Evolutionary conservation across 441 rosid genomes (phyloP).

Genomic region (Adansonia rubrostipa): DNA sequence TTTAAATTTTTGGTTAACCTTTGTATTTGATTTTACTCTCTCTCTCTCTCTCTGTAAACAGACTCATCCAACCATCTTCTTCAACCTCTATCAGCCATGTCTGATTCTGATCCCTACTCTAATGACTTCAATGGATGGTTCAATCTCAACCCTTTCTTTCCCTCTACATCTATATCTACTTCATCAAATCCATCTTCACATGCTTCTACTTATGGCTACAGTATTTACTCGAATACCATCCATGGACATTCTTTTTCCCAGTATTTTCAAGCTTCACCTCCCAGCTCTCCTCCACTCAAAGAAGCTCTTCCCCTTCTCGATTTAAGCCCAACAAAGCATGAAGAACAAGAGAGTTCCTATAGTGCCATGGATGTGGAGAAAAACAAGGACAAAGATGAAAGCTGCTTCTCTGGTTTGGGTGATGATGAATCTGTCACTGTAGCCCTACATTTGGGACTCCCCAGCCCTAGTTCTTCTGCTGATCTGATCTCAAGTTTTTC

Average conservation of each 20-base stretch:
- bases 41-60: too few species aligned
- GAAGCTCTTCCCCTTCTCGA: slow-evolving; percentile 18
- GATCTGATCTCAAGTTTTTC: slow-evolving; percentile 42
- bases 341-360: slow-evolving; percentile 29
- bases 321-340: slow-evolving; percentile 54
- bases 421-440: slow-evolving; percentile 50
- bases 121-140: slow-evolving; percentile 60
- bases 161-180: slow-evolving; percentile 31
- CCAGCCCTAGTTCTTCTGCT: slow-evolving; percentile 40
- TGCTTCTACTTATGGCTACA: slow-evolving; percentile 34
- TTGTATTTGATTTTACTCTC: too few species aligned
- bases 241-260: slow-evolving; percentile 29
- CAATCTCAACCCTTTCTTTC: slow-evolving; percentile 44
- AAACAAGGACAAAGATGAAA: slow-evolving; percentile 34
- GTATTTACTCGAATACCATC: slow-evolving; percentile 32
- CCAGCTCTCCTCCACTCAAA: slow-evolving; percentile 17
- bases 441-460: slow-evolving; percentile 74
- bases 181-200: slow-evolving; percentile 43
- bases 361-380: slow-evolving; percentile 50
- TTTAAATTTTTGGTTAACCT: too few species aligned
- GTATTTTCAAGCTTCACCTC: slow-evolving; percentile 31
- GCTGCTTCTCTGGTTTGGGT: slow-evolving; percentile 10
- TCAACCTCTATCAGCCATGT: slow-evolving; percentile 51
- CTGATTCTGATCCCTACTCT: slow-evolving; percentile 76
- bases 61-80: slow-evolving; percentile 12